These are phyloP conservation scores for Scheffersomyces cryptocercus DNA, from an alignment of 1,139 yeast genomes.

Conservation along the genomic window DNA sequence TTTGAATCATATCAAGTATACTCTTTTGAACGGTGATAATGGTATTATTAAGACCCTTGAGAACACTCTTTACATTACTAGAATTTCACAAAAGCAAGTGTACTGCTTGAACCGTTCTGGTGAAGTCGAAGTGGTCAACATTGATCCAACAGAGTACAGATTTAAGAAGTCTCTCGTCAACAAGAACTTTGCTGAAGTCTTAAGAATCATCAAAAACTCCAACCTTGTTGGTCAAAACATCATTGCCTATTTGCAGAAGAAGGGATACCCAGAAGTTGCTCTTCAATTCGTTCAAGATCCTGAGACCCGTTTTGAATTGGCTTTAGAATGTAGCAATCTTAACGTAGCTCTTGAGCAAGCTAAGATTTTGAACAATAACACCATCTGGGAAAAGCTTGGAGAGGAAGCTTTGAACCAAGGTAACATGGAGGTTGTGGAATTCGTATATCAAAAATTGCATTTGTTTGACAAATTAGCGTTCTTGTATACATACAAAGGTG, in stretches of 20 bases:
- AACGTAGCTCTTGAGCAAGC: constrained; percentile 90
- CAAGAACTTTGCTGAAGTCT: constrained; percentile 88
- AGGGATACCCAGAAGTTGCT: constrained; percentile 94
- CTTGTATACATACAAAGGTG: constrained; percentile 84
- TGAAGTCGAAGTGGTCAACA: constrained; percentile 70
- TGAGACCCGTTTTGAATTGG: constrained; percentile 92
- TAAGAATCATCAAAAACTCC: constrained; percentile 83
- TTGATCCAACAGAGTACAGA: constrained; percentile 96
- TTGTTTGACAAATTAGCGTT: constrained; percentile 88
- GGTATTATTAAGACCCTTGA: constrained; percentile 94
- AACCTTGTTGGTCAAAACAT: constrained; percentile 96
- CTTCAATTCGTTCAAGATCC: constrained; percentile 96
- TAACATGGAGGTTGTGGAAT: constrained; percentile 80
- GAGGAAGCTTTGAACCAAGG: constrained; percentile 90
- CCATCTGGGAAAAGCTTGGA: constrained; percentile 81
- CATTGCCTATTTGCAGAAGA: constrained; percentile 89
- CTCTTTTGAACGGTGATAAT: constrained; percentile 87
- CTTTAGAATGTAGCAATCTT: constrained; percentile 89
- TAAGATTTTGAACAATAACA: constrained; percentile 63
- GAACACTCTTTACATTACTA: constrained; percentile 83
- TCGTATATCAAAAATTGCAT: constrained; percentile 84
- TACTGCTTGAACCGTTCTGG: constrained; percentile 86
- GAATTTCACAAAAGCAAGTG: constrained; percentile 68
- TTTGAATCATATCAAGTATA: constrained; percentile 91
- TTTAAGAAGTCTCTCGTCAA: constrained; percentile 91